Percentiles rank a stretch among this genome's conserved stretches.
These are phyloP conservation scores for Linderniella brevidens DNA, from an alignment of 257 asterid genomes.

Conservation along the genomic window DNA sequence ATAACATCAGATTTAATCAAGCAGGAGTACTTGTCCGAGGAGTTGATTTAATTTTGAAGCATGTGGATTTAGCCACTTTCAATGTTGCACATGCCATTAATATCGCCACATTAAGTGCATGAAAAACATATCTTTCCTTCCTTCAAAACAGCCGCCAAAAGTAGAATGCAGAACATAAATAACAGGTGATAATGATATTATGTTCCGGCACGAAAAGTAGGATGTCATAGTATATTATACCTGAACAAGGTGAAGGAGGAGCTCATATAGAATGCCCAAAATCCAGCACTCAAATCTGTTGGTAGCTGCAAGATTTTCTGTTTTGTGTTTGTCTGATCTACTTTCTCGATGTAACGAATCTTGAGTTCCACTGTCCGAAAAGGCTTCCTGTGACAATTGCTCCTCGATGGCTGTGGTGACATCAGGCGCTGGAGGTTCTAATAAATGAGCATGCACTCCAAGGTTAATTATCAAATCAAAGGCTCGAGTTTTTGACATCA, in stretches of 20 bases:
- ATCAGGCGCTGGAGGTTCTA: conserved; percentile 89
- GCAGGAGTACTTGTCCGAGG: too few relatives aligned
- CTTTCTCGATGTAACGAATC: conserved; percentile 34
- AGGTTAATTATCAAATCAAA: conserved; percentile 92
- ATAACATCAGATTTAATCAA: too few relatives aligned
- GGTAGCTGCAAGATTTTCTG: conserved; percentile 42
- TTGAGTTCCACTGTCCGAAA: conserved; percentile 50
- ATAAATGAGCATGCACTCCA: conserved; percentile 92
- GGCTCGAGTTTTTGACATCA: conserved; percentile 81
- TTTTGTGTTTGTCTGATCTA: conserved; percentile 32
- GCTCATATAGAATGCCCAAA: conserved; percentile 87
- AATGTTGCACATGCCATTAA: too few relatives aligned
- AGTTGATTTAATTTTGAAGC: too few relatives aligned
- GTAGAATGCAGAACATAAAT: conserved; percentile 4
- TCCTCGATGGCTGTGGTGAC: conserved; percentile 59
- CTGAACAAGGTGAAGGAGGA: conserved; percentile 97
- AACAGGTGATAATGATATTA: background rate
- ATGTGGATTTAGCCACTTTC: too few relatives aligned
- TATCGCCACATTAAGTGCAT: too few relatives aligned
- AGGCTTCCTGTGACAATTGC: conserved; percentile 64
- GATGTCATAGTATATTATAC: conserved; percentile 21
- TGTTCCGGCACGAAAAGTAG: background rate
- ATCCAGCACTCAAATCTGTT: conserved; percentile 95
- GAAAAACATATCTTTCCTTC: too few relatives aligned
- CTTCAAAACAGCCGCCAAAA: background rate